Evolutionary conservation across 257 asterid species (phyloP).

Genomic region (Fraxinus pennsylvanica): DNA sequence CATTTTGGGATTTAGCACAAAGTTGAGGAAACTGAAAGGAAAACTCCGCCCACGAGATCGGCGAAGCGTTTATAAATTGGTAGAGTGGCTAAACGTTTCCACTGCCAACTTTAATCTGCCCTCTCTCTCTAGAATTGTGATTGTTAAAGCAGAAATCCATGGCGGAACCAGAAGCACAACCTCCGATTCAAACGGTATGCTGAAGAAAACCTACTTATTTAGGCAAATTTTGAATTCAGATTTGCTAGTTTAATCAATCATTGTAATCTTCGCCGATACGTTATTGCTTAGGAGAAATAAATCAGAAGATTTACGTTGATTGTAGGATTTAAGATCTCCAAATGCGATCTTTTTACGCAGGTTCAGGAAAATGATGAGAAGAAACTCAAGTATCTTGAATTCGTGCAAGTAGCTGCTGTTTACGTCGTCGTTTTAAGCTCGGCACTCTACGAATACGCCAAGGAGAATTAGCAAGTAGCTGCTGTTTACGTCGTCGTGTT

Average conservation of each 20-base stretch:
- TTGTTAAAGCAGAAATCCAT: slow-evolving; percentile 5
- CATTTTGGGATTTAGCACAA: not conserved
- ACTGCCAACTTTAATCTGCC: not conserved
- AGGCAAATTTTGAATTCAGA: not conserved
- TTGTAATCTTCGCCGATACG: not conserved
- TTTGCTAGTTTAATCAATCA: not conserved
- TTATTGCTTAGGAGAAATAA: not conserved
- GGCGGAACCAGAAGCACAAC: slow-evolving; percentile 54
- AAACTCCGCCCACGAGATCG: slow-evolving; percentile 19
- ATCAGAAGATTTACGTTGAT: slow-evolving; percentile 12
- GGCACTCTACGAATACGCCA: slow-evolving; percentile 63
- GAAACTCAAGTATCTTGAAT: slow-evolving; percentile 61
- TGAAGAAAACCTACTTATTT: not conserved
- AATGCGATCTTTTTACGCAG: slow-evolving; percentile 15
- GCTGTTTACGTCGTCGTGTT: slow-evolving; percentile 53
- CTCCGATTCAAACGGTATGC: slow-evolving; percentile 34
- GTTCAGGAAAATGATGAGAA: slow-evolving; percentile 41
- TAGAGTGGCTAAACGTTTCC: not conserved
- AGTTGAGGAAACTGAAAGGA: not conserved
- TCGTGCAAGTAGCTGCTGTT: slow-evolving; percentile 52
- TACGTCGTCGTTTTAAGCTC: slow-evolving; percentile 58
- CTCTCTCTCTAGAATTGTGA: slow-evolving; percentile 3
- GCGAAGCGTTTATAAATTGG: slow-evolving; percentile 25
- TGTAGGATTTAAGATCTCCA: not conserved
- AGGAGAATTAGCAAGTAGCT: too few relatives aligned